Conservation (phyloP, 2,329 filamentous ascomycete species). For the Endocalyx cinctus region DNA sequence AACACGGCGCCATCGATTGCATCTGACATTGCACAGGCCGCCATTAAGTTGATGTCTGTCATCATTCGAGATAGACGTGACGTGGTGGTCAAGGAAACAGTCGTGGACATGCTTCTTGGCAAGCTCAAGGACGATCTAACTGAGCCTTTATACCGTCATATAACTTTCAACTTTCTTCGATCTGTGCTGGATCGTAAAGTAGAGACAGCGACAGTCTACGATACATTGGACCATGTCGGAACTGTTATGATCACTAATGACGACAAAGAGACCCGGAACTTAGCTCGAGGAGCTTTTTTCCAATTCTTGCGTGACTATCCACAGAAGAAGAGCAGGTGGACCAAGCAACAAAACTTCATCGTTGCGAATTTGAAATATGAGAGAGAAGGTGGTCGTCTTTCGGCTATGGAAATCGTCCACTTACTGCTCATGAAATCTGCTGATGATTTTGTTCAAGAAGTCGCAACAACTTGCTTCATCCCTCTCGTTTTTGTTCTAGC, state of each 20-base stretch:
- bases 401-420: constrained; percentile 88
- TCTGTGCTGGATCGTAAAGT: constrained; percentile 81
- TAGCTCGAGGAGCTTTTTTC: constrained; percentile 85
- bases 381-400: constrained; percentile 80
- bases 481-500: constrained; percentile 79
- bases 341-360: constrained; percentile 83
- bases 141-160: constrained; percentile 84
- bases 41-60: constrained; percentile 81
- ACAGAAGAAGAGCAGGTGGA: constrained; percentile 83
- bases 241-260: constrained; percentile 96
- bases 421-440: constrained; percentile 81
- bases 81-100: constrained; percentile 72
- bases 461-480: constrained; percentile 77
- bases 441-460: constrained; percentile 75
- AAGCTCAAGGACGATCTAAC: constrained; percentile 85
- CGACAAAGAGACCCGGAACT: constrained; percentile 78
- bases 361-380: constrained; percentile 89
- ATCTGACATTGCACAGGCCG: constrained; percentile 79
- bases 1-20: constrained; percentile 73
- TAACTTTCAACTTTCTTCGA: constrained; percentile 91
- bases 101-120: constrained; percentile 76
- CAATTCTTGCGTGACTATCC: constrained; percentile 94
- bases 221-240: constrained; percentile 83
- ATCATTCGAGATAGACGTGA: constrained; percentile 77
- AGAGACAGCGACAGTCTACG: constrained; percentile 83